A percentile compares a stretch with the other conserved stretches of the same genome.
phyloP scores from a whole-genome alignment of 495 filamentous ascomycete genomes.

The Geoglossum glabrum region DNA sequence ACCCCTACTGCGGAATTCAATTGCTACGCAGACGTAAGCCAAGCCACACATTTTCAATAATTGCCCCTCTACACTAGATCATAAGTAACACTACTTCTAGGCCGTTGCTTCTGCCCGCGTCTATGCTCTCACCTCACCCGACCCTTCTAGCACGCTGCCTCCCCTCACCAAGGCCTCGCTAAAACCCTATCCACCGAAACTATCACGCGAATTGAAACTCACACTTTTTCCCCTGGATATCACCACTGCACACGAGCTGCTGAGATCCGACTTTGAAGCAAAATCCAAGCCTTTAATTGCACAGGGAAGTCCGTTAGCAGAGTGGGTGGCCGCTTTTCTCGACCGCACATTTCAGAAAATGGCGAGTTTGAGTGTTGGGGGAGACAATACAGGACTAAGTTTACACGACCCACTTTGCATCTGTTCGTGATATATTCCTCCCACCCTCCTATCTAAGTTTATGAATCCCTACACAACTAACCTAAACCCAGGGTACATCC shows the following conservation, averaged over 20 bases:
- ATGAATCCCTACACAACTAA: background rate
- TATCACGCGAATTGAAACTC: constrained; percentile 47
- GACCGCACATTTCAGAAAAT: constrained; percentile 56
- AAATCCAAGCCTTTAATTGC: constrained; percentile 29
- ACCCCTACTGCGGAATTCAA: constrained; percentile 76
- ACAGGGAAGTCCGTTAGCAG: constrained; percentile 53
- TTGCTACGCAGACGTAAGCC: constrained; percentile 41
- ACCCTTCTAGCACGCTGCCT: constrained; percentile 50
- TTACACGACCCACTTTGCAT: constrained; percentile 80
- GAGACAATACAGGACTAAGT: constrained; percentile 35
- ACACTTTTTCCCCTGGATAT: constrained; percentile 79
- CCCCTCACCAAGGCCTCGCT: constrained; percentile 15
- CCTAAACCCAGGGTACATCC: constrained; percentile 5
- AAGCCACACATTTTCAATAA: background rate
- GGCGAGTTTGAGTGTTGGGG: constrained; percentile 29
- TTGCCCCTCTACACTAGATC: background rate
- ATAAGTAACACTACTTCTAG: background rate
- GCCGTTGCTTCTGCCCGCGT: constrained; percentile 68
- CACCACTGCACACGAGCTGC: constrained; percentile 54
- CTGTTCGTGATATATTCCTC: constrained; percentile 45
- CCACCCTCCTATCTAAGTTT: background rate
- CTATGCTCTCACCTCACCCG: constrained; percentile 71
- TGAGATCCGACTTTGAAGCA: constrained; percentile 34
- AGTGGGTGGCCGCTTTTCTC: constrained; percentile 67
- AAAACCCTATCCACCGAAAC: constrained; percentile 40